Conservation (phyloP, 192 early-diverging fungal species). For the Umbelopsis sp. region DNA sequence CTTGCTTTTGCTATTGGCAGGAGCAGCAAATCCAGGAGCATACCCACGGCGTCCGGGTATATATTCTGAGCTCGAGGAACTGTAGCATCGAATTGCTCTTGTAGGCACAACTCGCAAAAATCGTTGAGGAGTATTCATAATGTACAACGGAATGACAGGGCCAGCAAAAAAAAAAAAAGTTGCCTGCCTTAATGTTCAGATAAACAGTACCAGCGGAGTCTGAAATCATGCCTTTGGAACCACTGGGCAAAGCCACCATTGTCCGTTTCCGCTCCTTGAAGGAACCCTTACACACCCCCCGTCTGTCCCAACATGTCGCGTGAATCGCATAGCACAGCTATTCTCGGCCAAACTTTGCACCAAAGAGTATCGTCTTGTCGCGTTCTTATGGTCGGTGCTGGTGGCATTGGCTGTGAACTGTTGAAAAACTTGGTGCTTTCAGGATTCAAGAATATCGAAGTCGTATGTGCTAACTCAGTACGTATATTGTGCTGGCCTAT, state of each 20-base stretch:
- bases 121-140: constrained; percentile 15
- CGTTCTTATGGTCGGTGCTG: constrained; percentile 78
- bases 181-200: neutral
- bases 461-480: constrained; percentile 48
- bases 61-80: constrained; percentile 23
- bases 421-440: constrained; percentile 92
- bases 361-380: constrained; percentile 37
- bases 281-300: neutral
- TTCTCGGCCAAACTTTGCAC: constrained; percentile 34
- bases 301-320: constrained; percentile 21
- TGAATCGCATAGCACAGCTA: constrained; percentile 28
- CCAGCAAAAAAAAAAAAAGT: neutral
- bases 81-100: constrained; percentile 5
- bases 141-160: neutral
- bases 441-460: constrained; percentile 82
- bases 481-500: neutral
- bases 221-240: neutral
- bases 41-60: constrained; percentile 33
- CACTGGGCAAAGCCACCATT: constrained; percentile 8
- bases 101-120: neutral
- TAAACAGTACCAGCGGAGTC: constrained; percentile 7
- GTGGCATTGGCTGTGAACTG: constrained; percentile 98
- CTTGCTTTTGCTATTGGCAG: constrained; percentile 26
- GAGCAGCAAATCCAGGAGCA: constrained; percentile 37
- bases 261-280: neutral